A percentile compares a stretch with the other conserved stretches of the same genome.
Evolutionary conservation across 2,329 filamentous ascomycete species (phyloP).

Genomic region (Aspergillus viridinutans): DNA sequence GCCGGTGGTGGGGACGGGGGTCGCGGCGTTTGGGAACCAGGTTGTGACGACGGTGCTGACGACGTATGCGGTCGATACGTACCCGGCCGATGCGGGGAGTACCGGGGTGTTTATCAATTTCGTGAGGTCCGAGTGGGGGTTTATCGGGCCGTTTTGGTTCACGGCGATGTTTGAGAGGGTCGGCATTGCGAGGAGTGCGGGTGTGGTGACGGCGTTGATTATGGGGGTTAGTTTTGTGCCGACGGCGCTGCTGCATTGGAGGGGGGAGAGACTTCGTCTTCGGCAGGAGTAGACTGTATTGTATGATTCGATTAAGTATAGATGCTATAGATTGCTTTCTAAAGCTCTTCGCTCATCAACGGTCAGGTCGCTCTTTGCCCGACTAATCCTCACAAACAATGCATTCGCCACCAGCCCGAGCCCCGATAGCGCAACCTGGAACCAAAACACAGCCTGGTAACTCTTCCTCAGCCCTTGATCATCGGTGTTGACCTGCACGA

Average conservation of each 20-base stretch:
- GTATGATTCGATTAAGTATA: no score
- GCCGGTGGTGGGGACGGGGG: slow-evolving; percentile 54
- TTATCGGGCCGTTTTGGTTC: slow-evolving; percentile 39
- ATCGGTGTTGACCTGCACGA: slow-evolving; percentile 50
- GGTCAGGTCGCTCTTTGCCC: slow-evolving; percentile 55
- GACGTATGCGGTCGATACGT: slow-evolving; percentile 58
- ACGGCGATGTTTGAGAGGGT: slow-evolving; percentile 33
- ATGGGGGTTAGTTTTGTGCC: slow-evolving; percentile 27
- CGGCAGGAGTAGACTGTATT: no score
- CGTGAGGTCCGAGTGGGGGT: slow-evolving; percentile 44
- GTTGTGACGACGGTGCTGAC: slow-evolving; percentile 60
- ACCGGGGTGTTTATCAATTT: slow-evolving; percentile 61
- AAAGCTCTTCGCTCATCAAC: slow-evolving; percentile 48
- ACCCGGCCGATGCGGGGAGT: slow-evolving; percentile 51
- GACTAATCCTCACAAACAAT: slow-evolving; percentile 51
- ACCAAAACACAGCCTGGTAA: slow-evolving; percentile 64
- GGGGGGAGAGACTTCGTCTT: slow-evolving; percentile 30
- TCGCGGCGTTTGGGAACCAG: slow-evolving; percentile 56
- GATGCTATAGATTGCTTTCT: no score
- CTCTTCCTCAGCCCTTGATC: slow-evolving; percentile 46
- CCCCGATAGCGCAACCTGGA: slow-evolving; percentile 54
- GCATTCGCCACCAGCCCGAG: slow-evolving; percentile 51
- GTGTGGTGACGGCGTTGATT: slow-evolving; percentile 26
- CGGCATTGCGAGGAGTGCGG: slow-evolving; percentile 28
- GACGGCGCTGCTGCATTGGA: slow-evolving; percentile 23